phyloP scores from a whole-genome alignment of 1,284 basidiomycete species.

The Ceratobasidium sp. region DNA sequence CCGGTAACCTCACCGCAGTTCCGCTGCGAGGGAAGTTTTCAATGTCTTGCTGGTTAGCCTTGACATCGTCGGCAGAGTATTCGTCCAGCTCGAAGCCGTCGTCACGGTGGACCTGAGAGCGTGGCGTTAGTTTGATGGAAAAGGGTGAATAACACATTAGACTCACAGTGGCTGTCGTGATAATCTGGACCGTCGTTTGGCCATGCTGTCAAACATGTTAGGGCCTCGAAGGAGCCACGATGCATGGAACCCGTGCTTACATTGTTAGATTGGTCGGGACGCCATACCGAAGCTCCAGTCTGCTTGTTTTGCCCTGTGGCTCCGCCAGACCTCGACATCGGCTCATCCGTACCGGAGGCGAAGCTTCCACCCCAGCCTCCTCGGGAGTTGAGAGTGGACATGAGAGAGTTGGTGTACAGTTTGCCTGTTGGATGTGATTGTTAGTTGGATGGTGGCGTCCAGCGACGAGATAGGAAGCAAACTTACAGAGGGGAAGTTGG shows the following conservation, averaged over 20 bases:
- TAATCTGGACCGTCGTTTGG: conserved; percentile 17
- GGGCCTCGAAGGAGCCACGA: no score
- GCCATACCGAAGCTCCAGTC: conserved; percentile 22
- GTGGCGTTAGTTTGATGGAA: background rate
- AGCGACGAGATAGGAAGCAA: background rate
- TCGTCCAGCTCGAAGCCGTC: conserved; percentile 34
- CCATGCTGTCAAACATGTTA: background rate
- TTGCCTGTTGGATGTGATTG: conserved; percentile 17
- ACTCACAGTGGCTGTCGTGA: conserved; percentile 39
- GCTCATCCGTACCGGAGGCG: background rate
- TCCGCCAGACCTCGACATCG: conserved; percentile 23
- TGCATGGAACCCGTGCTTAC: conserved; percentile 1
- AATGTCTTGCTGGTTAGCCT: background rate
- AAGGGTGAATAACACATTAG: background rate
- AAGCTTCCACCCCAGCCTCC: conserved; percentile 39
- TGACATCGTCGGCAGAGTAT: conserved; percentile 8
- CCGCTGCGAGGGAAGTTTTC: background rate
- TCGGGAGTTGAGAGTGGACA: conserved; percentile 40
- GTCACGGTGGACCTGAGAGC: conserved; percentile 26
- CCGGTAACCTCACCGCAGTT: conserved; percentile 24
- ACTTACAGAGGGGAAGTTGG: conserved; percentile 35
- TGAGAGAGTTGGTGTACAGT: conserved; percentile 35
- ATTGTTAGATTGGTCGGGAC: conserved; percentile 17
- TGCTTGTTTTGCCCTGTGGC: background rate
- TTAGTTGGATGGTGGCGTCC: background rate